Conservation (phyloP, 2,329 filamentous ascomycete genomes). For the Trichoderma pleuroti region DNA sequence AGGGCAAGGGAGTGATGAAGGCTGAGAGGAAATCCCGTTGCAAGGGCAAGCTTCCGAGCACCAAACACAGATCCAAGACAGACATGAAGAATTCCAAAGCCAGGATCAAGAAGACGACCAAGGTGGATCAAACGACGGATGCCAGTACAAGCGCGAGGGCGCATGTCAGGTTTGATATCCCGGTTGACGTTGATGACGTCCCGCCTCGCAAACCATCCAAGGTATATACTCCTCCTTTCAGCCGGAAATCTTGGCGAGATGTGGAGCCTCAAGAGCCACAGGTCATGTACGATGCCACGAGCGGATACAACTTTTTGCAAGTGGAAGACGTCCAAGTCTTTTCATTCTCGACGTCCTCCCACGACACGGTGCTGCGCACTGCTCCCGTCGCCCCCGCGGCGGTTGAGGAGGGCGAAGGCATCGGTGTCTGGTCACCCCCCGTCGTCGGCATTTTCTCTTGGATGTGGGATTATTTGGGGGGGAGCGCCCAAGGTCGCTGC, state of each 20-base stretch:
- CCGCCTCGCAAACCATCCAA: slow-evolving; percentile 12
- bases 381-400: neutral
- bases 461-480: slow-evolving; percentile 19
- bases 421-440: slow-evolving; percentile 16
- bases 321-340: slow-evolving; percentile 19
- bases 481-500: neutral
- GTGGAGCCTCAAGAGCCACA: slow-evolving; percentile 18
- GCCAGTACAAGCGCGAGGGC: neutral
- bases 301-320: slow-evolving; percentile 17
- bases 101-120: neutral
- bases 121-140: neutral
- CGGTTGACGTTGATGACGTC: slow-evolving; percentile 6
- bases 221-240: slow-evolving; percentile 12
- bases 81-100: neutral
- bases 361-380: slow-evolving; percentile 9
- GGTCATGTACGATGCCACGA: slow-evolving; percentile 15
- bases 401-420: slow-evolving; percentile 15
- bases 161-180: neutral
- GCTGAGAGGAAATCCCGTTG: neutral
- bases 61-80: neutral
- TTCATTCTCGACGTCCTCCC: slow-evolving; percentile 13
- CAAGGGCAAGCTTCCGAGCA: slow-evolving; percentile 2
- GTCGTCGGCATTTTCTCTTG: slow-evolving; percentile 19
- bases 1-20: neutral
- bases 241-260: slow-evolving; percentile 13